These are phyloP conservation scores for Neonectria ditissima DNA, from an alignment of 2,329 filamentous ascomycete species.

Conservation along the genomic window DNA sequence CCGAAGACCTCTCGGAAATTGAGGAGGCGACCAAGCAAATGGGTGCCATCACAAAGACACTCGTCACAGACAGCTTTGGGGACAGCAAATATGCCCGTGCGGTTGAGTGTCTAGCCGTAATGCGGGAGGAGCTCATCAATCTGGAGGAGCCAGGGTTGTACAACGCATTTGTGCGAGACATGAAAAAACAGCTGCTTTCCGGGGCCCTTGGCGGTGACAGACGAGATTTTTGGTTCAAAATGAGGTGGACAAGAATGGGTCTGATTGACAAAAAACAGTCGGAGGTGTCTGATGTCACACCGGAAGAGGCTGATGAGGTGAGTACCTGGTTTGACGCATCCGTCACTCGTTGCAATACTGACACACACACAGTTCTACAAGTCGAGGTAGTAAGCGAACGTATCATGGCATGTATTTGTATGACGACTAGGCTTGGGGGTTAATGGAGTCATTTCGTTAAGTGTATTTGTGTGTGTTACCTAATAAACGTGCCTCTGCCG, in stretches of 20 bases:
- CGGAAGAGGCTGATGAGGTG: constrained; percentile 77
- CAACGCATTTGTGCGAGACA: constrained; percentile 76
- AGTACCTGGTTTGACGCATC: constrained; percentile 28
- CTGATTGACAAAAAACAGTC: constrained; percentile 75
- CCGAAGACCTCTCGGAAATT: constrained; percentile 71
- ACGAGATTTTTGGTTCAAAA: constrained; percentile 83
- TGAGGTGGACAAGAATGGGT: constrained; percentile 76
- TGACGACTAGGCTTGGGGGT: neutral
- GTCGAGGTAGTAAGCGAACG: constrained; percentile 42
- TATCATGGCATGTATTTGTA: constrained; percentile 20
- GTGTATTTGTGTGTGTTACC: constrained; percentile 11
- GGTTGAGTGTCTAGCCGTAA: constrained; percentile 79
- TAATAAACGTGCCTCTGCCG: neutral
- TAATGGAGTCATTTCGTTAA: neutral
- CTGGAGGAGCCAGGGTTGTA: constrained; percentile 82
- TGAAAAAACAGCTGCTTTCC: constrained; percentile 79
- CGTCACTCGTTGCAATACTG: constrained; percentile 33
- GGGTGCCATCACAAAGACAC: constrained; percentile 74
- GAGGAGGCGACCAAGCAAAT: constrained; percentile 80
- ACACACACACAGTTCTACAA: constrained; percentile 52
- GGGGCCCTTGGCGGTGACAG: constrained; percentile 81
- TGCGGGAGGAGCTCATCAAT: constrained; percentile 81
- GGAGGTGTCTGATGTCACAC: constrained; percentile 73
- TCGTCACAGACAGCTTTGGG: constrained; percentile 80
- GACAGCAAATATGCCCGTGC: constrained; percentile 80